Evolutionary conservation across 169 alveolate species (phyloP), one percentile per base, ranked within the genome.

Genomic region (Eimeria sp.): DNA sequence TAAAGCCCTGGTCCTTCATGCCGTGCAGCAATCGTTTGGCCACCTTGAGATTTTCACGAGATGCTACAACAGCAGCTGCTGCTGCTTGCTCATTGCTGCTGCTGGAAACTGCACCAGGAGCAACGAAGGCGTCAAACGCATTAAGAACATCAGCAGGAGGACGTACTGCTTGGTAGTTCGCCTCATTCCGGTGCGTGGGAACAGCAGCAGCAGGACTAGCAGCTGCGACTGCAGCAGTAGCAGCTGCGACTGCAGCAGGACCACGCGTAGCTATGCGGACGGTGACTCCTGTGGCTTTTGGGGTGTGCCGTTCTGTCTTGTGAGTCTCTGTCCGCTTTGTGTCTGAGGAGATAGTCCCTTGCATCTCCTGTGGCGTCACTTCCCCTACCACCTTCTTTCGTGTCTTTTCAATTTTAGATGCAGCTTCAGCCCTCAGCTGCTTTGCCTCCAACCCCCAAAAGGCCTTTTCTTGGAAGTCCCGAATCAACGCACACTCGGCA

Each of bases 41-140:
- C 58, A 16, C 11, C 34, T 51, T 49, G 30, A 80, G 67, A n/a
- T 49, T 51, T 49, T 45, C 89, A 20, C 14, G 34, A 30, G 86
- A 43, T 40, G 18, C 58, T 27, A 14, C 58, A 22, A 5, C 86
- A 40, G 47, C 86, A 40, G 47, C 72, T 16, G 70, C 27, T 13
- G 67, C 45, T 45, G 0, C 34, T 13, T 14, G 27, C 57, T 75
- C n/a, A 0, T 49, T 80, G 3, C 70, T 45, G 67, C 72, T 80
- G 72, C 89, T 80, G 67, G 67, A 45, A 43, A n/a, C 10, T 54
- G 67, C 6, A 20, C 72, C 22, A 25, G 70, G 65, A n/a, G 89
- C 89, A 80, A 70, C 89, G n/a, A 80, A 80, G 11, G 89, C 67
- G 22, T 80, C 89, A n/a, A 80, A 49, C 43, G 84, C 84, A 75